Percentiles rank a stretch among this genome's conserved stretches.
Evolutionary conservation across 805 yeast species (phyloP).

Genomic region (Candida insectorum): DNA sequence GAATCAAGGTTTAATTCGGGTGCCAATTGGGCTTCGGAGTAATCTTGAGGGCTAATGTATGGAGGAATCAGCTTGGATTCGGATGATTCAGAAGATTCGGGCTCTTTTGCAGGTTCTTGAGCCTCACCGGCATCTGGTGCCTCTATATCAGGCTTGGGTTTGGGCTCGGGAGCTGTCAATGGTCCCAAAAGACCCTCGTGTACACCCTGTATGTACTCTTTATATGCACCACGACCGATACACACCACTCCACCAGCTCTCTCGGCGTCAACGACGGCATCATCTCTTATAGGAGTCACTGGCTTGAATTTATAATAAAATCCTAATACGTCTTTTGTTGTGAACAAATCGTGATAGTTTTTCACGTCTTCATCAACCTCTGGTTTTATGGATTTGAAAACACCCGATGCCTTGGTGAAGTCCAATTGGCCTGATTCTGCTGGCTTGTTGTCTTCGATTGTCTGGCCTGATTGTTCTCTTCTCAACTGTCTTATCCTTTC

Average conservation of each 20-base stretch:
- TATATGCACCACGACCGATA: constrained; percentile 92
- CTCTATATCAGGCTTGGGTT: constrained; percentile 9
- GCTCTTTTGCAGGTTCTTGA: constrained; percentile 8
- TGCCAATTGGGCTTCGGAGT: constrained; percentile 52
- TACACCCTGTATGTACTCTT: constrained; percentile 85
- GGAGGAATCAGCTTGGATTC: constrained; percentile 36
- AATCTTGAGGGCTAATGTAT: constrained; percentile 61
- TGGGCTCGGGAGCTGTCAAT: constrained; percentile 41
- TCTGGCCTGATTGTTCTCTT: constrained; percentile 35
- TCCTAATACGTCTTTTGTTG: constrained; percentile 52
- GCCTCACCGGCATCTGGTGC: constrained; percentile 19
- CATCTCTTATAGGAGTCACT: constrained; percentile 44
- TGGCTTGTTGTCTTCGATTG: not conserved
- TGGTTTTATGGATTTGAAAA: not conserved
- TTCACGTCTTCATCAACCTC: constrained; percentile 12
- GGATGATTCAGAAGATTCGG: not conserved
- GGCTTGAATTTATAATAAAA: constrained; percentile 39
- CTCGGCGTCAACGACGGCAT: constrained; percentile 33
- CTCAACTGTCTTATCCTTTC: constrained; percentile 74
- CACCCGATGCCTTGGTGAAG: constrained; percentile 1
- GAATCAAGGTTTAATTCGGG: constrained; percentile 49
- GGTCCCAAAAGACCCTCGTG: constrained; percentile 97
- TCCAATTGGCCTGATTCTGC: constrained; percentile 7
- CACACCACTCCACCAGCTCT: constrained; percentile 84
- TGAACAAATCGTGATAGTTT: constrained; percentile 30